A percentile compares a stretch with the other conserved stretches of the same genome.
phyloP scores from a whole-genome alignment of 2,329 filamentous ascomycete genomes.

The Tympanopsis confertula region DNA sequence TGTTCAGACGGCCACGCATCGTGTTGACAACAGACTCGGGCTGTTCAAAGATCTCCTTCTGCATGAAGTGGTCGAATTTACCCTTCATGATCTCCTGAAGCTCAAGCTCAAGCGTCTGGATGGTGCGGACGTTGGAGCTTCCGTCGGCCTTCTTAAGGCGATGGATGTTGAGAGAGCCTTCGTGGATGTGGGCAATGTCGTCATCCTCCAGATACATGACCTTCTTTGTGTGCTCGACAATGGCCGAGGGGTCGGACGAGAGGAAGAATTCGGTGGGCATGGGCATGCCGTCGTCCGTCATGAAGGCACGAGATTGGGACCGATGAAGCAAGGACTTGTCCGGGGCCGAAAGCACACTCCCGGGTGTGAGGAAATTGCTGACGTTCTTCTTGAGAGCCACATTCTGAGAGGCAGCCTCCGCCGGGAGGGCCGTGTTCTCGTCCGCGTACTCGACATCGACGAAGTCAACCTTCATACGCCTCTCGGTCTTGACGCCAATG shows the following conservation, averaged over 20 bases:
- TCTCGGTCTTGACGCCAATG: slow-evolving; percentile 90
- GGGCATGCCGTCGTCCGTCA: slow-evolving; percentile 94
- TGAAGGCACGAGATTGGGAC: slow-evolving; percentile 95
- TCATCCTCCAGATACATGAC: slow-evolving; percentile 99
- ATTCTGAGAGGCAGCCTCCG: slow-evolving; percentile 91
- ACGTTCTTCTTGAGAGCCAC: slow-evolving; percentile 85
- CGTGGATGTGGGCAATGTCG: slow-evolving; percentile 98
- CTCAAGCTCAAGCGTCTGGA: slow-evolving; percentile 97
- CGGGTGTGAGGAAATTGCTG: slow-evolving; percentile 54
- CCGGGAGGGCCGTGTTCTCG: slow-evolving; percentile 70
- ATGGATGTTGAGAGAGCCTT: slow-evolving; percentile 98
- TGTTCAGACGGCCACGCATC: slow-evolving; percentile 95
- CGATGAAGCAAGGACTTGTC: slow-evolving; percentile 98
- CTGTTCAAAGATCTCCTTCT: slow-evolving; percentile 99
- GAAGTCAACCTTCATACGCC: slow-evolving; percentile 99
- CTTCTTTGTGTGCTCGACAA: slow-evolving; percentile 99
- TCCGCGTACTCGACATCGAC: slow-evolving; percentile 97
- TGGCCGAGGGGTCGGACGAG: slow-evolving; percentile 93
- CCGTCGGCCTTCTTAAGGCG: slow-evolving; percentile 93
- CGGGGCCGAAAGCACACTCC: slow-evolving; percentile 67
- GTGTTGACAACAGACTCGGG: slow-evolving; percentile 98
- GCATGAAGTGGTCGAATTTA: slow-evolving; percentile 99
- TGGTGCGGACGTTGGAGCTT: slow-evolving; percentile 90
- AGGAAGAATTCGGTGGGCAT: slow-evolving; percentile 99
- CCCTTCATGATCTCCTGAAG: slow-evolving; percentile 99